phyloP scores from a whole-genome alignment of 2,329 filamentous ascomycete genomes.

The Didymella pomorum region DNA sequence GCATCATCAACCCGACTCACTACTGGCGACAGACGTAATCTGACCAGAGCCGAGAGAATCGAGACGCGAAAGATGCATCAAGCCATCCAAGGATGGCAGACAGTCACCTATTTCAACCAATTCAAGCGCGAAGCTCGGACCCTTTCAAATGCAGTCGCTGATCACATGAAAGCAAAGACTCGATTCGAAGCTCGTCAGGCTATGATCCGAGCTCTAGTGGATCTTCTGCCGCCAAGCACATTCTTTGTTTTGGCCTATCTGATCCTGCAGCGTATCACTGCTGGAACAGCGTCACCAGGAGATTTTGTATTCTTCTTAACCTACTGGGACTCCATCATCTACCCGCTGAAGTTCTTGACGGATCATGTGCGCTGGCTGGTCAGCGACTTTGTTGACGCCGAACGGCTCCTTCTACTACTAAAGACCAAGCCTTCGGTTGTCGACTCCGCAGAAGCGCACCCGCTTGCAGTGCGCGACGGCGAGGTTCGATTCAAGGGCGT shows the following conservation, averaged over 20 bases:
- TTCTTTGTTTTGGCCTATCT: conserved; percentile 53
- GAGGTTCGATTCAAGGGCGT: conserved; percentile 62
- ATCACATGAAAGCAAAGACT: conserved; percentile 15
- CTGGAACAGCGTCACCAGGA: conserved; percentile 60
- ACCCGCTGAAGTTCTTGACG: conserved; percentile 57
- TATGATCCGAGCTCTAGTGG: conserved; percentile 11
- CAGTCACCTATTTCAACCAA: conserved; percentile 60
- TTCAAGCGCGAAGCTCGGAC: conserved; percentile 11
- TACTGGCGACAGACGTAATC: conserved; percentile 5
- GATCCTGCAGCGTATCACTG: conserved; percentile 57
- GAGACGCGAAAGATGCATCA: conserved; percentile 22
- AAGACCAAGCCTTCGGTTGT: conserved; percentile 62
- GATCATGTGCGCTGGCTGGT: conserved; percentile 47
- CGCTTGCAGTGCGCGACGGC: conserved; percentile 55
- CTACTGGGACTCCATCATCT: conserved; percentile 43
- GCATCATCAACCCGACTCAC: conserved; percentile 6
- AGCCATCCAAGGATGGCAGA: conserved; percentile 56
- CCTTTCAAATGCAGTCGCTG: conserved; percentile 7
- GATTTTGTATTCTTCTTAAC: conserved; percentile 59
- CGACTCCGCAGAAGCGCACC: conserved; percentile 43
- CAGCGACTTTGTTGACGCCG: conserved; percentile 66
- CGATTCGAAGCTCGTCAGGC: conserved; percentile 7
- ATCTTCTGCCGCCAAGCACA: conserved; percentile 15
- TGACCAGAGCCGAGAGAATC: conserved; percentile 12
- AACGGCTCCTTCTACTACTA: conserved; percentile 64